Base-by-base conservation (phyloP, 139 green algal genomes). In the Marvania coccoides region DNA sequence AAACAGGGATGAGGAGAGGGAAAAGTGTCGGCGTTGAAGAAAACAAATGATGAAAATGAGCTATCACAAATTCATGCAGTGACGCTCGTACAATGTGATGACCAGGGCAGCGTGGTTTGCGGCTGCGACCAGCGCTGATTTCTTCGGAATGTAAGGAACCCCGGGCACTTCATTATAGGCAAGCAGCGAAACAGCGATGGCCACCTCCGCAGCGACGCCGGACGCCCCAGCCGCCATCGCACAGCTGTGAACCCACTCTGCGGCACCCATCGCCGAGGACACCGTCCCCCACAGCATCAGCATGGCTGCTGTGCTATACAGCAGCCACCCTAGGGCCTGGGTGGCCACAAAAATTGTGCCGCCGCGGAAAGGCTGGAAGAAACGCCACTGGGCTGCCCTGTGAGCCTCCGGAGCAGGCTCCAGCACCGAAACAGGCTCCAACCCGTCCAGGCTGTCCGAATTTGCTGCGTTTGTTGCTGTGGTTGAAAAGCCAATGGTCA, bases 361-460 rank as follows among this genome's bases (percentile, higher is more conserved):
- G 19, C 88, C 85, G 47, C 58, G 42, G 63, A 95, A 91, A 7
- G 88, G 88, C 80, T 95, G 88, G 42, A 79, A 95, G 65, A 95
- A 95, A 34, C 63, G 71, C 88, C 88, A 95, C 6, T 39, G 55
- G 33, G 15, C 47, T 13, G n/a, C 30, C 12, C 1, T 46, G 45
- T 39, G 36, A 24, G 47, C 58, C 31, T 28, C 28, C n/a, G n/a
- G n/a, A n/a, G n/a, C n/a, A n/a, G n/a, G n/a, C n/a, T n/a, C n/a
- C n/a, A n/a, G n/a, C n/a, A n/a, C n/a, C n/a, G n/a, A n/a, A n/a
- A n/a, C n/a, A n/a, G n/a, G n/a, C n/a, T n/a, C n/a, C n/a, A n/a
- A n/a, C n/a, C n/a, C n/a, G n/a, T n/a, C n/a, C n/a, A n/a, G n/a
- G n/a, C n/a, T n/a, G n/a, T n/a, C n/a, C n/a, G n/a, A n/a, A n/a